Base-by-base conservation (phyloP, 169 alveolate genomes). In the Plasmodium gallinaceum region DNA sequence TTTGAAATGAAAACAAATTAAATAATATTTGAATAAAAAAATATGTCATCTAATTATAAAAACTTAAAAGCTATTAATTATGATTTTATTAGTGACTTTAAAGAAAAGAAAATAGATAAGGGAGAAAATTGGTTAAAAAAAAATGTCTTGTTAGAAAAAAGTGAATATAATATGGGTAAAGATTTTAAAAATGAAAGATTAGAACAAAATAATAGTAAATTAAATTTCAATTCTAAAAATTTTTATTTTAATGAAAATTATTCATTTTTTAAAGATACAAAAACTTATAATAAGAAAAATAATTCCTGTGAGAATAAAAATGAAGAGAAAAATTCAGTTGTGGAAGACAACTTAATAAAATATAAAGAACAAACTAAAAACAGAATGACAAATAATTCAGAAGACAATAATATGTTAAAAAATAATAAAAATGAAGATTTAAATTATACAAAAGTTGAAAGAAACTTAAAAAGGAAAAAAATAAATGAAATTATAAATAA, bases 401-500 rank as follows among this genome's bases (percentile, higher is more conserved):
- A 51, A 51, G 85, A 39, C 12, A 52, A 51, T 37, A 52, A 57
- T 24, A 8, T 51, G n/a, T 5, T n/a, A 20, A 18, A 6, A n/a
- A 48, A 64, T 57, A 58, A 54, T 46, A 78, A 66, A 58, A 66
- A 66, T 16, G 45, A 62, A n/a, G 20, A 32, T 69, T 69, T 22
- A 46, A 4, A 26, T 32, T 71, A 86, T 42, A 66, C 24, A 26
- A 60, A 9, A 10, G 46, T 45, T 46, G 87, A 70, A 16, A 37
- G 39, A 57, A 61, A 43, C 54, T 70, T 86, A 42, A 86, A 86
- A 54, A 70, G 78, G 54, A 86, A 86, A 86, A 86, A 86, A 86
- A 86, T 86, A 60, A 86, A 71, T 71, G 92, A 86, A 24, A 86
- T 86, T 64, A 86, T 86, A 70, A 86, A 71, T 12, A 86, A 86